phyloP scores from a whole-genome alignment of 306 rosid species.

The Gynostemma pentaphyllum region DNA sequence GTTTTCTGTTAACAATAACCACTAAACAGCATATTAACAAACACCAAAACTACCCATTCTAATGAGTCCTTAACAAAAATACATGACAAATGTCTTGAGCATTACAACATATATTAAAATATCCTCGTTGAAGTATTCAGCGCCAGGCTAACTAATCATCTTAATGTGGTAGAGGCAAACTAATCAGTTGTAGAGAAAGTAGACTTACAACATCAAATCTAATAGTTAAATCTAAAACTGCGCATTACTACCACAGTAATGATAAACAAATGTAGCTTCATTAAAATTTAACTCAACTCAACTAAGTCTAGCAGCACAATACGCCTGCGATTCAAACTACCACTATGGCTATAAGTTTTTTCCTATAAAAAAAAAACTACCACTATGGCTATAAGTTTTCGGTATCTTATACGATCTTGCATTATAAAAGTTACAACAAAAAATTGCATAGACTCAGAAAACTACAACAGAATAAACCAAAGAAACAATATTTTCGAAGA shows the following conservation, averaged over 20 bases:
- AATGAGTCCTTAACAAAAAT: neutral
- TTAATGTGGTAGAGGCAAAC: neutral
- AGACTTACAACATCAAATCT: neutral
- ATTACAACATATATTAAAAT: neutral
- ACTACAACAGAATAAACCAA: too few species aligned
- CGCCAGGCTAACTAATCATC: neutral
- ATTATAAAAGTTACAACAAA: neutral
- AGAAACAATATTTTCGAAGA: too few species aligned
- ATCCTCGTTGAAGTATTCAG: neutral
- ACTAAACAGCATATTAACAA: too few species aligned
- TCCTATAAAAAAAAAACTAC: too few species aligned
- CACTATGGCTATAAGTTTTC: too few species aligned
- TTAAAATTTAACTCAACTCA: neutral
- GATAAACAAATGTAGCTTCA: neutral
- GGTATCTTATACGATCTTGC: neutral
- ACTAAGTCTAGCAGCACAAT: neutral
- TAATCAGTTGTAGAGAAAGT: neutral
- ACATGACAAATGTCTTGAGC: neutral
- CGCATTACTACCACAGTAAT: neutral
- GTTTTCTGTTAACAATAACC: too few species aligned
- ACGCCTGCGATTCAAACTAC: neutral
- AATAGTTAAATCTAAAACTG: neutral
- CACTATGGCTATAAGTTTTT: too few species aligned
- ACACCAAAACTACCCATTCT: too few species aligned
- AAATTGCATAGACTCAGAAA: neutral